Base-by-base conservation (phyloP, 2,329 filamentous ascomycete genomes). In the Ophiocordyceps camponoti-leonardi region DNA sequence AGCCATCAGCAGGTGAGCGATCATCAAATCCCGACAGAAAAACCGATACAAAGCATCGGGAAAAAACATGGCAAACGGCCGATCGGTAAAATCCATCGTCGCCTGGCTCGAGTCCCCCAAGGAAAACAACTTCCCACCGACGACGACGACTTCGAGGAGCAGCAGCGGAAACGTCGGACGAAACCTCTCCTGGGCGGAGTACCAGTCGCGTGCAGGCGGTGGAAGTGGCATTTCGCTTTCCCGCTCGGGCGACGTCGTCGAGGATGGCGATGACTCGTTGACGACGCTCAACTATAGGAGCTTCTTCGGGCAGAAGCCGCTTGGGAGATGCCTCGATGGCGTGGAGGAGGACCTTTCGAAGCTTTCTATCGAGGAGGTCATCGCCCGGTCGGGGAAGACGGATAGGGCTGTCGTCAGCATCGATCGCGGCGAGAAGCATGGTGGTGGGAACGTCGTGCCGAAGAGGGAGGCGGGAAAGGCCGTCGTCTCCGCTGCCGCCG, bases 261-360 rank as follows among this genome's bases (percentile, higher is more conserved):
- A 52, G 23, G 53, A 55, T 22, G 59, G 59, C 37, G 56, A 59
- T 4, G 55, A 61, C 47, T 60, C 56, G 11, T 50, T 63, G 47
- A 59, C 57, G 3, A 46, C 59, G 18, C 51, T 62, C 13, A 55
- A 57, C 40, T 62, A 62, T 48, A 58, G 55, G 35, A 45, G 51
- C 3, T 64, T 59, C 46, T 61, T 60, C 44, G 53, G 51, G 1
- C 54, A 55, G 40, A 48, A 44, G n/a, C 56, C 60, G 1, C 49
- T 63, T 14, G 53, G 46, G 6, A 49, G 61, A 26, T 61, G 59
- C 43, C 49, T 63, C 2, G 60, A 61, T 40, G 46, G 44, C 6
- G 31, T 44, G n/a, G 26, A 30, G 1, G 30, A 33, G 14, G 42
- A 48, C 20, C 20, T 48, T 8, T 44, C 39, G 23, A 33, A 46